A percentile compares a stretch with the other conserved stretches of the same genome.
phyloP scores from a whole-genome alignment of 192 early-diverging fungal genomes.

The Entrophospora sp. region DNA sequence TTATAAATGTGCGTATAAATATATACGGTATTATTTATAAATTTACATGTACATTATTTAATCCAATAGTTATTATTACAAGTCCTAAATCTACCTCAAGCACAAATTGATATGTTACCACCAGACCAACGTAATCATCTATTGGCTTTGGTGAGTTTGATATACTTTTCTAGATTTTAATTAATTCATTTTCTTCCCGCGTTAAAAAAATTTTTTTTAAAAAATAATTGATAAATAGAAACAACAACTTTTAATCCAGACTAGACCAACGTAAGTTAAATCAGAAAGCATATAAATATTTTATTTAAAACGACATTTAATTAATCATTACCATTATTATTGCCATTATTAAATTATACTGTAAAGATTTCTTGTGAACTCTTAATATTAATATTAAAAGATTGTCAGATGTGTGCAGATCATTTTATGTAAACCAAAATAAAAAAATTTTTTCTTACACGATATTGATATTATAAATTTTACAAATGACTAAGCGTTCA shows the following conservation, averaged over 20 bases:
- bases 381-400: too few species aligned
- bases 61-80: not conserved
- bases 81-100: not conserved
- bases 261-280: not conserved
- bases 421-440: too few species aligned
- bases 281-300: not conserved
- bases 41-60: not conserved
- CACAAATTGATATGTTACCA: conserved; percentile 2
- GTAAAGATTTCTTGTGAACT: too few species aligned
- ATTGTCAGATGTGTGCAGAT: too few species aligned
- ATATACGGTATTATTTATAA: not conserved
- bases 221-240: not conserved
- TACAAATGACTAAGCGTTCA: too few species aligned
- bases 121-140: conserved; percentile 1
- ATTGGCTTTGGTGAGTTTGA: not conserved
- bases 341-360: too few species aligned
- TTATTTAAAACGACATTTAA: not conserved
- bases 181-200: too few species aligned
- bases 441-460: too few species aligned
- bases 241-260: conserved; percentile 1
- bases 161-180: not conserved
- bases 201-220: not conserved
- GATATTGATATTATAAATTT: too few species aligned
- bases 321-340: too few species aligned
- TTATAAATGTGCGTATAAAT: not conserved